Base-by-base conservation (phyloP, 2,329 filamentous ascomycete species). In the Alternaria viburni region DNA sequence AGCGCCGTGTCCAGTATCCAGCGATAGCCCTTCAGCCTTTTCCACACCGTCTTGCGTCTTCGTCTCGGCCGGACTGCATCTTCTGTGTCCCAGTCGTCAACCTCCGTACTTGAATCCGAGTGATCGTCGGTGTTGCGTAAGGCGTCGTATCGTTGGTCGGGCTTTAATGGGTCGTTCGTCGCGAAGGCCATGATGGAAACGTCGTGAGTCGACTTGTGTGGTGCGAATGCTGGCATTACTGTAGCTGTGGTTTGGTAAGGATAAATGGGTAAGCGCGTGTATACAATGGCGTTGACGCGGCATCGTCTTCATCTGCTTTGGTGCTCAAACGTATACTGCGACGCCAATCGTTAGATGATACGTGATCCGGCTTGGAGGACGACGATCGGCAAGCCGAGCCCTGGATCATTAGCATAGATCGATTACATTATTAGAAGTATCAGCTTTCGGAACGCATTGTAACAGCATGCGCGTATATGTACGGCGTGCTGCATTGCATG, bases 1-100 rank as follows among this genome's bases (percentile, higher is more conserved):
- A 78, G 63, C 2, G 61, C 60, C 2, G 74, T 78, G 52, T 78
- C 73, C 2, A 77, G 15, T 44, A 77, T 56, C 74, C 76, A 78
- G 17, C 73, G 58, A 41, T 65, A 71, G 7, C 32, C 41, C 50
- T 65, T 69, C 13, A 72, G 17, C 15, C 45, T 72, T 21, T 10
- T 51, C 70, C 69, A 73, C 1, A 65, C 23, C 3, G 59, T 58
- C 25, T 55, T 66, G 23, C 63, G 66, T 54, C 47, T 65, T 44
- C 45, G 60, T 45, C 58, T 45, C 6, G 56, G 44, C 25, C 58
- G 66, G 1, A 36, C 11, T 13, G 59, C 61, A 11, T 54, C 51
- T 28, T 71, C 66, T 19, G 61, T 58, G 5, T 74, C 71, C 69
- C 69, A 73, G 8, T 74, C 70, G 26, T 70, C 75, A 10, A 74